phyloP scores from a whole-genome alignment of 1,284 basidiomycete species.

The Exsudoporus floridanus region DNA sequence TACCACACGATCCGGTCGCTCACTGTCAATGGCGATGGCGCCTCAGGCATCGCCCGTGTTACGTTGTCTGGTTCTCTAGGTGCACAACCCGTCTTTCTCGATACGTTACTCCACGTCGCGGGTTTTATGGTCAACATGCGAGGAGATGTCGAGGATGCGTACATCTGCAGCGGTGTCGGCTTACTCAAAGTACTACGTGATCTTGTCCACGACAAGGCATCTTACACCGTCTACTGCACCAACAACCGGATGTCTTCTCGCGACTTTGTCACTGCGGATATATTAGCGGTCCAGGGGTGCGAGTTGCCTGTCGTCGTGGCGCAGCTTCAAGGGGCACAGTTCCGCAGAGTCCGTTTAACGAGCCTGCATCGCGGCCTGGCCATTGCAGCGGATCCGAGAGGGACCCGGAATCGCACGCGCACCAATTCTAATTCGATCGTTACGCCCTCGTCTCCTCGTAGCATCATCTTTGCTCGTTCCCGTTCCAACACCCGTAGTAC shows the following conservation, averaged over 20 bases:
- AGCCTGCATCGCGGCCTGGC: slow-evolving; percentile 48
- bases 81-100: slow-evolving; percentile 59
- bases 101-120: slow-evolving; percentile 64
- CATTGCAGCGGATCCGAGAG: slow-evolving; percentile 29
- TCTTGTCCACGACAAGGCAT: slow-evolving; percentile 40
- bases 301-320: slow-evolving; percentile 47
- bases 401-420: slow-evolving; percentile 17
- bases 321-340: slow-evolving; percentile 53
- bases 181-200: slow-evolving; percentile 46
- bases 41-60: slow-evolving; percentile 54
- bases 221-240: slow-evolving; percentile 54
- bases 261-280: slow-evolving; percentile 47
- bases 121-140: slow-evolving; percentile 67
- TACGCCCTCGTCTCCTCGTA: slow-evolving; percentile 24
- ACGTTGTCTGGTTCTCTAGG: slow-evolving; percentile 43
- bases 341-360: slow-evolving; percentile 51
- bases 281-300: slow-evolving; percentile 45
- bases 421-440: slow-evolving; percentile 33
- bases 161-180: slow-evolving; percentile 60
- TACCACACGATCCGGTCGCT: slow-evolving; percentile 60
- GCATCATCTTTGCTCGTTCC: slow-evolving; percentile 30
- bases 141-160: slow-evolving; percentile 50
- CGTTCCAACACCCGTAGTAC: slow-evolving; percentile 29
- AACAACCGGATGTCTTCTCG: slow-evolving; percentile 44
- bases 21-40: slow-evolving; percentile 47